A percentile compares a stretch with the other conserved stretches of the same genome.
Conservation (phyloP, 192 early-diverging fungal species). For the Coemansia umbellata region DNA sequence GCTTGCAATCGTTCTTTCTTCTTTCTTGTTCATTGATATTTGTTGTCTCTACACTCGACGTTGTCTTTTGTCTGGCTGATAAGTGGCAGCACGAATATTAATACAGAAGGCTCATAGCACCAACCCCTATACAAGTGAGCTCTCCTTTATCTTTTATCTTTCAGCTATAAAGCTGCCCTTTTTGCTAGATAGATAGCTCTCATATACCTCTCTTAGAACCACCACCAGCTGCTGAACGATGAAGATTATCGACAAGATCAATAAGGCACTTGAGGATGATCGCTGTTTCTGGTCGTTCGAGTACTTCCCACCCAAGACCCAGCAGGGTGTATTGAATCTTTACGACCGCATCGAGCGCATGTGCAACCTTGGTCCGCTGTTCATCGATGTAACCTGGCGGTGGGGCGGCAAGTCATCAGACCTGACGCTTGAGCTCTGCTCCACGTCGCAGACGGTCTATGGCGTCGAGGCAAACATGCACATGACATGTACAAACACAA, state of each 20-base stretch:
- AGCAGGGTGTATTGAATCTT: constrained; percentile 89
- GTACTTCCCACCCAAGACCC: constrained; percentile 97
- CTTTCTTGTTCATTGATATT: too few relatives aligned
- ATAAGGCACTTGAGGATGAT: constrained; percentile 62
- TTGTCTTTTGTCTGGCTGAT: too few relatives aligned
- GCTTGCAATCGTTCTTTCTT: too few relatives aligned
- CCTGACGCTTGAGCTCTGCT: constrained; percentile 81
- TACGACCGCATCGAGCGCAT: constrained; percentile 98
- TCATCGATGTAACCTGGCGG: constrained; percentile 85
- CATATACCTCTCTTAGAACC: too few relatives aligned
- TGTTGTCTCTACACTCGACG: too few relatives aligned
- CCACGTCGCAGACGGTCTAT: constrained; percentile 87
- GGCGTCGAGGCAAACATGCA: constrained; percentile 98
- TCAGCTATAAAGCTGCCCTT: too few relatives aligned
- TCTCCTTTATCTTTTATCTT: background rate
- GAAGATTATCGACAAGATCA: constrained; percentile 77
- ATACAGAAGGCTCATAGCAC: too few relatives aligned
- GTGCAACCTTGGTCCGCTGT: constrained; percentile 86
- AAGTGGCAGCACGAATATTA: too few relatives aligned
- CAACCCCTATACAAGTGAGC: too few relatives aligned
- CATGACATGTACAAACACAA: constrained; percentile 98
- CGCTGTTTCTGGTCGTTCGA: constrained; percentile 88
- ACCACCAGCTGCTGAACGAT: constrained; percentile 24
- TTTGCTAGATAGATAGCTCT: background rate
- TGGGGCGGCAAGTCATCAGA: constrained; percentile 89